Evolutionary conservation across 352 stramenopile genomes (phyloP).

Genomic region (Globisporangium cederbergense): DNA sequence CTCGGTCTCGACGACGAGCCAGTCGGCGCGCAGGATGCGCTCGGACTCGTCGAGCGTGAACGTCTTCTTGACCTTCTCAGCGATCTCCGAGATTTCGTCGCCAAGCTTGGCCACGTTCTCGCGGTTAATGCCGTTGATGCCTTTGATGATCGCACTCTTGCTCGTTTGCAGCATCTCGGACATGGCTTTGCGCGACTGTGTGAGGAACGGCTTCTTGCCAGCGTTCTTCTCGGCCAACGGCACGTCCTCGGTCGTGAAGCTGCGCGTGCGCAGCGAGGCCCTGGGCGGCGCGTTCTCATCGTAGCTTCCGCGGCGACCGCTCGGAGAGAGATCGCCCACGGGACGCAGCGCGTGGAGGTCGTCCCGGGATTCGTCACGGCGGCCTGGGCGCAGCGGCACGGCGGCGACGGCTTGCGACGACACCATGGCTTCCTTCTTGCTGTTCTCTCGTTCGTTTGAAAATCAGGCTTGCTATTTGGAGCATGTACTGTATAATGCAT

Average conservation of each 20-base stretch:
- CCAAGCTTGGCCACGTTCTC: slow-evolving; percentile 43
- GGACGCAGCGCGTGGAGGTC: slow-evolving; percentile 40
- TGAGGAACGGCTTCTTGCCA: slow-evolving; percentile 41
- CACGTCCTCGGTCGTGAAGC: slow-evolving; percentile 80
- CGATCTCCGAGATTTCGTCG: slow-evolving; percentile 41
- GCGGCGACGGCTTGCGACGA: neutral
- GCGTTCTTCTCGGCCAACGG: slow-evolving; percentile 23
- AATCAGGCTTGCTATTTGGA: neutral
- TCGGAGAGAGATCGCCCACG: slow-evolving; percentile 47
- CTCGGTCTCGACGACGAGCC: slow-evolving; percentile 79
- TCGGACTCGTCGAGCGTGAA: slow-evolving; percentile 74
- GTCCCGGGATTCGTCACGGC: slow-evolving; percentile 39
- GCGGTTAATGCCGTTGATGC: slow-evolving; percentile 54
- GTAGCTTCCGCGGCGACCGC: slow-evolving; percentile 17
- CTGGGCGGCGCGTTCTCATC: slow-evolving; percentile 12
- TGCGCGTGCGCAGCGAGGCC: slow-evolving; percentile 33
- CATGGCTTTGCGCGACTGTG: slow-evolving; percentile 17
- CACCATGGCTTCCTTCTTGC: slow-evolving; percentile 10
- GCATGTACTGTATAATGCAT: neutral
- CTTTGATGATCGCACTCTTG: slow-evolving; percentile 49
- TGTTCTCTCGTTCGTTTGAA: slow-evolving; percentile 4
- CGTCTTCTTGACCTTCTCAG: slow-evolving; percentile 63
- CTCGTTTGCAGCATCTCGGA: slow-evolving; percentile 56
- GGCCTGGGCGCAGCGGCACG: neutral
- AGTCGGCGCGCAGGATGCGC: slow-evolving; percentile 63